Base-by-base conservation (phyloP, 2,329 filamentous ascomycete species). In the Tolypocladium cylindrosporum region DNA sequence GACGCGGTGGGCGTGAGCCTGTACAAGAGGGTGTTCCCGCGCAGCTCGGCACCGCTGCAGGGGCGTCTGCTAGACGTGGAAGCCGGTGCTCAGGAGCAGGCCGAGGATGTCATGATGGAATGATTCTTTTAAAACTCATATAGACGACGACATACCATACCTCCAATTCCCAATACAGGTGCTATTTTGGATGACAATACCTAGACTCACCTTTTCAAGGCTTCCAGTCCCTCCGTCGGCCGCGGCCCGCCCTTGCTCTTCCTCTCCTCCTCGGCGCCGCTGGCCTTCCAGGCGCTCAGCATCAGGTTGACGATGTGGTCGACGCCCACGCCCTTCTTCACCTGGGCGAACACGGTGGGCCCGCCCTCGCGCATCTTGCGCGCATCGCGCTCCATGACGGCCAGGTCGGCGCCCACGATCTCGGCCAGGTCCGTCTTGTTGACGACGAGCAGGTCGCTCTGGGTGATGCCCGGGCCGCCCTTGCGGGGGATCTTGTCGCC, bases 341-440 rank as follows among this genome's bases (percentile, higher is more conserved):
- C 92, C 76, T 96, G 91, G 0, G 92, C 93, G 70, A 97, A 97
- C 4, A 99, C 89, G 0, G 93, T 97, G 6, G 94, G 94, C 0
- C 94, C 94, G 2, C 91, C 93, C 74, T 97, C 93, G 55, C 94
- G 82, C 84, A 99, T 99, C 81, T 92, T 93, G 66, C 90, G 81
- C 16, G 92, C 89, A 75, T 97, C 94, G 58, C 91, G 78, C 76
- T 97, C 94, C 94, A 99, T 99, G 50, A 99, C 90, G 24, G 76
- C 81, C 64, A 99, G 71, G 72, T 97, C 94, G 0, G 94, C 94
- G 16, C 94, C 94, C 31, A 99, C 87, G 7, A 89, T 84, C 74
- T 92, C 88, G 0, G 94, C 92, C 63, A 99, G 74, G 75, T 99
- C 94, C 51, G 92, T 96, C 85, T 99, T 99, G 75, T 99, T 99